Conservation (phyloP, 1,139 yeast genomes). For the Zygosaccharomyces sapae region DNA sequence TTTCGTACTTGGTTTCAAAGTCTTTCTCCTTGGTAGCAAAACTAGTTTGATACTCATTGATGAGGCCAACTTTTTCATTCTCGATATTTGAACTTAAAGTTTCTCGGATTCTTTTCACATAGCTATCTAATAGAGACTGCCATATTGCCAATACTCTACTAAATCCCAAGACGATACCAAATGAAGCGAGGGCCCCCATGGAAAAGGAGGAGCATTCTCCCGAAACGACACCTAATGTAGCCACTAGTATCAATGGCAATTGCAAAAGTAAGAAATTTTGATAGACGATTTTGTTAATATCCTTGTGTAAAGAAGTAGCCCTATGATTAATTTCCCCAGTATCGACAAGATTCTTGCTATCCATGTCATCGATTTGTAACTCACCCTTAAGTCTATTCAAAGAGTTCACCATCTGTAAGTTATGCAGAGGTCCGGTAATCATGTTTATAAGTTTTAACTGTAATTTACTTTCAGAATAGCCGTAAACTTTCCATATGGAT, state of each 20-base stretch:
- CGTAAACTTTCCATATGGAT: conserved; percentile 22
- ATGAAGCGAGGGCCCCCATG: conserved; percentile 33
- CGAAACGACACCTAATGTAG: conserved; percentile 29
- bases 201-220: conserved; percentile 32
- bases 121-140: conserved; percentile 14
- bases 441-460: conserved; percentile 31
- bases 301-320: conserved; percentile 25
- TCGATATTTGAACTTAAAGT: conserved; percentile 18
- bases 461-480: conserved; percentile 26
- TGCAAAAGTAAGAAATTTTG: conserved; percentile 33
- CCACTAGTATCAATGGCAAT: conserved; percentile 29
- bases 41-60: conserved; percentile 19
- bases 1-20: not conserved
- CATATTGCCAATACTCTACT: conserved; percentile 33
- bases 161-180: conserved; percentile 35
- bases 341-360: conserved; percentile 15
- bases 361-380: conserved; percentile 12
- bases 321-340: conserved; percentile 21
- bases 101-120: conserved; percentile 5
- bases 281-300: conserved; percentile 26
- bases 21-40: conserved; percentile 6
- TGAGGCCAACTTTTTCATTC: conserved; percentile 16
- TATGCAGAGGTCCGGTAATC: conserved; percentile 27
- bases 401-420: conserved; percentile 12
- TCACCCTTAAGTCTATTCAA: conserved; percentile 14